Evolutionary conservation across 2,329 filamentous ascomycete species (phyloP).

Genomic region (Onygenales sp.): DNA sequence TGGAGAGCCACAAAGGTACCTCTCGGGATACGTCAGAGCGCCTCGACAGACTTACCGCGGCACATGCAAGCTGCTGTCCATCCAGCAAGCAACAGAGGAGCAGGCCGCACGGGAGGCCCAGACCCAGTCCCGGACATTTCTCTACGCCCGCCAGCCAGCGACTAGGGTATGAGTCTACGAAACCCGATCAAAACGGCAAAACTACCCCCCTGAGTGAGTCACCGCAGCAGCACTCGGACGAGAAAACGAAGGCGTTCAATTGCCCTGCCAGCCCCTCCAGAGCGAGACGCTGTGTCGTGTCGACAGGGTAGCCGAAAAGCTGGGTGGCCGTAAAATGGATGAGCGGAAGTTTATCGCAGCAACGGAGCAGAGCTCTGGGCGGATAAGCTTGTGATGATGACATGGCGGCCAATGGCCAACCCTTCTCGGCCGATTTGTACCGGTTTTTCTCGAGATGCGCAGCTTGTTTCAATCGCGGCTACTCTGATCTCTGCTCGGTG

Average conservation of each 20-base stretch:
- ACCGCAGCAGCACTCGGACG: not conserved
- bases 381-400: not conserved
- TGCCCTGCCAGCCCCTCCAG: not conserved
- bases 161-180: not conserved
- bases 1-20: not conserved
- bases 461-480: not conserved
- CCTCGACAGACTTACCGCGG: not conserved
- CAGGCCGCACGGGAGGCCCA: not conserved
- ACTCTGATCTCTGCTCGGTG: too few species aligned
- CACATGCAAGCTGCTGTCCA: not conserved
- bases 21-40: conserved; percentile 3
- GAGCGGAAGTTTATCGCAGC: not conserved
- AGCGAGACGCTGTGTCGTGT: too few species aligned
- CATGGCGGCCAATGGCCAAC: not conserved
- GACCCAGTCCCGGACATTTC: not conserved
- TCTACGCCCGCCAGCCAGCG: too few species aligned
- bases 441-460: not conserved
- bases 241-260: not conserved
- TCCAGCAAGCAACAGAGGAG: not conserved
- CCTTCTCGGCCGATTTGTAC: conserved; percentile 2
- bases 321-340: not conserved
- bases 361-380: not conserved
- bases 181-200: not conserved
- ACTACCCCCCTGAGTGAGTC: not conserved
- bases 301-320: too few species aligned